phyloP scores from a whole-genome alignment of 1,284 basidiomycete species.

The Moesziomyces aphidis region DNA sequence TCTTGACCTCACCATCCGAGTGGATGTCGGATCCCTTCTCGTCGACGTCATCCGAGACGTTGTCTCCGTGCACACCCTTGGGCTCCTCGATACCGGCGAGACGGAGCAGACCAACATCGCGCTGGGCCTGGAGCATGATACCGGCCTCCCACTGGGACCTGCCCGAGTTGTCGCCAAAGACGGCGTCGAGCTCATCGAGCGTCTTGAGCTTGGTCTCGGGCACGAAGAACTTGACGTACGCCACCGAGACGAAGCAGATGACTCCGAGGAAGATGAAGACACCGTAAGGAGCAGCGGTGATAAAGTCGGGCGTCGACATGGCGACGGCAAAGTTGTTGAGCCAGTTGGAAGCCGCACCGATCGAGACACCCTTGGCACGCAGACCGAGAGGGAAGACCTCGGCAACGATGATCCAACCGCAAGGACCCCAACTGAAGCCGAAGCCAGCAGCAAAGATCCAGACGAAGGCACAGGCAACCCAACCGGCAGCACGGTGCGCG shows the following conservation, averaged over 20 bases:
- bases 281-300: constrained; percentile 66
- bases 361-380: constrained; percentile 82
- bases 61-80: constrained; percentile 26
- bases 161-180: constrained; percentile 53
- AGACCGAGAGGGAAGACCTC: constrained; percentile 89
- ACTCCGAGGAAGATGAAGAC: constrained; percentile 78
- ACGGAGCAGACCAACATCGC: constrained; percentile 48
- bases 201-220: constrained; percentile 82
- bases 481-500: constrained; percentile 73
- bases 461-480: constrained; percentile 72
- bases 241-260: constrained; percentile 75
- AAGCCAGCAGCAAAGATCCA: constrained; percentile 85
- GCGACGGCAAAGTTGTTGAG: constrained; percentile 77
- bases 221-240: constrained; percentile 72
- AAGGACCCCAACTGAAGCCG: constrained; percentile 79
- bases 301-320: constrained; percentile 46
- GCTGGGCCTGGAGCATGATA: constrained; percentile 44
- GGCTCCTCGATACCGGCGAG: constrained; percentile 49
- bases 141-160: constrained; percentile 47
- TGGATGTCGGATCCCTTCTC: constrained; percentile 29
- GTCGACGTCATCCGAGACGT: constrained; percentile 28
- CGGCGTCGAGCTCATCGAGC: constrained; percentile 75
- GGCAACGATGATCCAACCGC: constrained; percentile 83
- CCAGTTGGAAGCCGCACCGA: constrained; percentile 88
- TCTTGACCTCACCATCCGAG: constrained; percentile 18